phyloP scores from a whole-genome alignment of 2,329 filamentous ascomycete species.

The Aspergillus sp. region DNA sequence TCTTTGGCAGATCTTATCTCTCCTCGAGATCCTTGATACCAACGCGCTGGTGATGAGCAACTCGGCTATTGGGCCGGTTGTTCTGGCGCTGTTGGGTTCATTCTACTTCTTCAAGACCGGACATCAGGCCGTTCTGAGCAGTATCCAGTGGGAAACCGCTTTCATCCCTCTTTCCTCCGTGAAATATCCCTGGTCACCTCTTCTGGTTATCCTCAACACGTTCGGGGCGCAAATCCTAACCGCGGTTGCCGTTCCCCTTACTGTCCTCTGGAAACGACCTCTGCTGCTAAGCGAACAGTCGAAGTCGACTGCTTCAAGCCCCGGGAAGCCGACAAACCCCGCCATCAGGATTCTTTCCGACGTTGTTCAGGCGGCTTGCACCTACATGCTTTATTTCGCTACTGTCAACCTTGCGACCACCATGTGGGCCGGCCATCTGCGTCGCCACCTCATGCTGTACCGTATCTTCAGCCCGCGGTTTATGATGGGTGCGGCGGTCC shows the following conservation, averaged over 20 bases:
- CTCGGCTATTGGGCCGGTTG: slow-evolving; percentile 72
- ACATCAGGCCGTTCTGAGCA: slow-evolving; percentile 82
- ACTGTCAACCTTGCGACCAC: slow-evolving; percentile 83
- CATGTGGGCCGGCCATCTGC: slow-evolving; percentile 82
- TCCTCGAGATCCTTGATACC: slow-evolving; percentile 63
- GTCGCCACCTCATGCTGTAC: slow-evolving; percentile 94
- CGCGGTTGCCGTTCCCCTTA: slow-evolving; percentile 72
- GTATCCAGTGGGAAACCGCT: slow-evolving; percentile 93
- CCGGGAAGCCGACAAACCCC: slow-evolving; percentile 23
- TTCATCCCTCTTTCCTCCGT: slow-evolving; percentile 85
- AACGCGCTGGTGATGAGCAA: slow-evolving; percentile 60
- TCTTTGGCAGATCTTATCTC: slow-evolving; percentile 83
- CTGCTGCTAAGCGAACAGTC: slow-evolving; percentile 63
- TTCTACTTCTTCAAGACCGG: slow-evolving; percentile 98
- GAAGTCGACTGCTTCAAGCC: slow-evolving; percentile 8
- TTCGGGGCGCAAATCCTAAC: slow-evolving; percentile 87
- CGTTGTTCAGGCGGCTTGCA: slow-evolving; percentile 68
- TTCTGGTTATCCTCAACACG: slow-evolving; percentile 80
- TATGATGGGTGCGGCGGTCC: slow-evolving; percentile 71
- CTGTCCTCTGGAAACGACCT: slow-evolving; percentile 85
- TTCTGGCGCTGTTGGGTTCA: slow-evolving; percentile 83
- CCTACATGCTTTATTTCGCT: slow-evolving; percentile 78
- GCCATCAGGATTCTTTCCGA: slow-evolving; percentile 59
- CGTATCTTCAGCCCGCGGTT: slow-evolving; percentile 89
- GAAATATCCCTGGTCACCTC: slow-evolving; percentile 83